Conservation (phyloP, 2,329 filamentous ascomycete species). For the Colletotrichum noveboracense region DNA sequence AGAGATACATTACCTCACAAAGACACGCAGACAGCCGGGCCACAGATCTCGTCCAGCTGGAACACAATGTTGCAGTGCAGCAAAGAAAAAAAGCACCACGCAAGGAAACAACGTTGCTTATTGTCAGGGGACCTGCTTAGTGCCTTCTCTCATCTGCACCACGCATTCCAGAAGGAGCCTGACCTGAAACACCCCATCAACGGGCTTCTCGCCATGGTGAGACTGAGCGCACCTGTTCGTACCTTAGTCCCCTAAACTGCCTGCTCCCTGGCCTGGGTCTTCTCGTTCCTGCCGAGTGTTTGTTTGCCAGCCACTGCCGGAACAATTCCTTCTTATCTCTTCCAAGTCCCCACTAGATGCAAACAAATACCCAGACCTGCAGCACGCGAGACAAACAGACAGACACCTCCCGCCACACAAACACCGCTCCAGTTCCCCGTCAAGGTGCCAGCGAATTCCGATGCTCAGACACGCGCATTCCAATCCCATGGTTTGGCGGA, state of each 20-base stretch:
- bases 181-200: slow-evolving; percentile 12
- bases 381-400: not conserved
- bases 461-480: not conserved
- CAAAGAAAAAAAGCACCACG: not conserved
- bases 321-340: not conserved
- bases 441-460: not conserved
- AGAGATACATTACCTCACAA: not conserved
- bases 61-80: not conserved
- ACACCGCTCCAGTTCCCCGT: not conserved
- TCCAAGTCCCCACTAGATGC: not conserved
- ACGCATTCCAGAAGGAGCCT: slow-evolving; percentile 9
- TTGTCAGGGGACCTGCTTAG: not conserved
- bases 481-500: not conserved
- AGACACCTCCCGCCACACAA: not conserved
- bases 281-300: not conserved
- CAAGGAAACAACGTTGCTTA: not conserved
- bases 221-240: slow-evolving; percentile 1
- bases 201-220: not conserved
- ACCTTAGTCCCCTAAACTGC: not conserved
- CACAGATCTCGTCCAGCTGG: not conserved
- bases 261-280: not conserved
- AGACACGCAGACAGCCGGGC: not conserved
- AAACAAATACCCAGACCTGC: not conserved
- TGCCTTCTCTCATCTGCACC: not conserved
- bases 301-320: not conserved